Evolutionary conservation across 768 basidiomycete genomes (phyloP), one percentile per base, ranked within the genome.

Genomic region (Psilocybe sp.): DNA sequence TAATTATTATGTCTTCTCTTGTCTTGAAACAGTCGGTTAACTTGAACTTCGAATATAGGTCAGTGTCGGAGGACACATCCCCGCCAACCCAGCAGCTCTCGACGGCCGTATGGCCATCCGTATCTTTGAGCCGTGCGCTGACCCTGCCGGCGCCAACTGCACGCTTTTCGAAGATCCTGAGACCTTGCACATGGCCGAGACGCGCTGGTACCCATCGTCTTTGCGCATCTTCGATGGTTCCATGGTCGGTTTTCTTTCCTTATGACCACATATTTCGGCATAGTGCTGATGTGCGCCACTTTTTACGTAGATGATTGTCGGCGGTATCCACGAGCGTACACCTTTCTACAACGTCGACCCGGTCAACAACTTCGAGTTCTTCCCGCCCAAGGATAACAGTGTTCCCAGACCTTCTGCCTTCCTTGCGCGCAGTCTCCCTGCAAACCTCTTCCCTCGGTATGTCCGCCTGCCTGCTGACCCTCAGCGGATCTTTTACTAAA

Each of bases 291-390:
- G 10, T 18, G 34, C 38, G n/a, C 34, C 19, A 12, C 9, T 31
- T 36, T 16, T 39, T 4, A 20, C 33, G 16, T 51, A 63, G 64
- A 65, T 66, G 59, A 49, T 65, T 42, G 54, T 60, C 3, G 64
- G 64, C 12, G 64, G 64, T 2, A 59, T 64, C 18, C 63, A 64
- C 23, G 59, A 64, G 15, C 51, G 40, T 9, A 63, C 49, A 3
- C 81, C 81, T 2, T 87, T 83, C 74, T 84, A 84, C 60, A 84
- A 86, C 57, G 81, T 77, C 20, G 74, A 70, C 44, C 82, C 81
- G 2, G 76, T 78, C 40, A 83, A 63, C 44, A 63, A 43, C 14
- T 63, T 69, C 47, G 72, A 73, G 47, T 74, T 71, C 45, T 71
- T 64, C 58, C 72, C 72, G 1, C 62, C 67, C 18, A 74, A 73